Evolutionary conservation across 1,139 yeast genomes (phyloP).

Genomic region (Pichia sp.): DNA sequence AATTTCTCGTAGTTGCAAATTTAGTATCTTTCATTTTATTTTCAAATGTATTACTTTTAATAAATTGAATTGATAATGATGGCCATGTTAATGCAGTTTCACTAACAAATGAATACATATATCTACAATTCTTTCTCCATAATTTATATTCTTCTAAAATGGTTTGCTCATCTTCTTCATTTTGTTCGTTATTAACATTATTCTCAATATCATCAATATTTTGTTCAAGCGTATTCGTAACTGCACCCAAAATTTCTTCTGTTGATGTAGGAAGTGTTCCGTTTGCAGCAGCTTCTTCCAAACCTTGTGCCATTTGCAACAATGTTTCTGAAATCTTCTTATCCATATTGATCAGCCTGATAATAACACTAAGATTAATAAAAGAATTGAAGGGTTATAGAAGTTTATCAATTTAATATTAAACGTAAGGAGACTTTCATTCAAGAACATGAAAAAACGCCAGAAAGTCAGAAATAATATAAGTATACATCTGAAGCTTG

Average conservation of each 20-base stretch:
- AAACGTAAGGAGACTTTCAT: no score
- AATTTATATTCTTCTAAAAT: conserved; percentile 65
- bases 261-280: neutral
- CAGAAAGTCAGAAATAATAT: no score
- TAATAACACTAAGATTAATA: no score
- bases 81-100: conserved; percentile 82
- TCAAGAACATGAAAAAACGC: no score
- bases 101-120: conserved; percentile 73
- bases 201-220: neutral
- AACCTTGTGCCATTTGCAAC: neutral
- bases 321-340: neutral
- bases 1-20: conserved; percentile 23
- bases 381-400: no score
- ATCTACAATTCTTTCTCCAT: conserved; percentile 75
- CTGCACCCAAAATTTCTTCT: neutral
- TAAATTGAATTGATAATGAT: conserved; percentile 70
- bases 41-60: conserved; percentile 40
- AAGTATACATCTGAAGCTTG: no score
- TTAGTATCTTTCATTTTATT: conserved; percentile 26
- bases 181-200: conserved; percentile 1
- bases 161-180: conserved; percentile 29
- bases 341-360: neutral
- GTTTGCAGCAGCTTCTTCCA: neutral
- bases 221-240: neutral
- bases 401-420: no score